Evolutionary conservation across 139 green algal species (phyloP).

Genomic region (Pedinophyceae sp.): DNA sequence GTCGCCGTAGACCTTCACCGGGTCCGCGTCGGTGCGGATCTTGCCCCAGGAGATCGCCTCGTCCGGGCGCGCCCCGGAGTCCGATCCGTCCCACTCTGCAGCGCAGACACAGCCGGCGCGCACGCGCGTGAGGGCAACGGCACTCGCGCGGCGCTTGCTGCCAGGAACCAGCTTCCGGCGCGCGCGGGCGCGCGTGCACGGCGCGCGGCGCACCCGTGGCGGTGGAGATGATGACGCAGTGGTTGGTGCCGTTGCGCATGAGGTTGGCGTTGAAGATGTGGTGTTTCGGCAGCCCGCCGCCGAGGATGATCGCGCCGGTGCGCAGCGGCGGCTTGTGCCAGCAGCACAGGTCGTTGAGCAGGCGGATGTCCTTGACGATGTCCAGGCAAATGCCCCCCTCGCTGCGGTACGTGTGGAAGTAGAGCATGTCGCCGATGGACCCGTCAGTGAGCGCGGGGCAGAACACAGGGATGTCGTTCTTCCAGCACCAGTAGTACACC

Average conservation of each 20-base stretch:
- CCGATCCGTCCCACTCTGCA: neutral
- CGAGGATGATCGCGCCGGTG: slow-evolving; percentile 79
- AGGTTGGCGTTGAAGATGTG: slow-evolving; percentile 98
- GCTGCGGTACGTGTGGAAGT: slow-evolving; percentile 86
- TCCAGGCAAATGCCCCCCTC: slow-evolving; percentile 43
- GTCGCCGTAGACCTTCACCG: slow-evolving; percentile 73
- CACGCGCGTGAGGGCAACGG: too few relatives aligned
- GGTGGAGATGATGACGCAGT: slow-evolving; percentile 34
- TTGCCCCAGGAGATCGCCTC: slow-evolving; percentile 97
- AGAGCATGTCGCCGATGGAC: slow-evolving; percentile 94
- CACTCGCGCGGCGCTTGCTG: too few relatives aligned
- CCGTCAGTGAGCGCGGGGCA: slow-evolving; percentile 91
- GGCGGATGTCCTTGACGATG: slow-evolving; percentile 59
- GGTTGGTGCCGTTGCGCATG: slow-evolving; percentile 96
- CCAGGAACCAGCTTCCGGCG: too few relatives aligned
- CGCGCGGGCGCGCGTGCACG: too few relatives aligned
- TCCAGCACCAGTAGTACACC: slow-evolving; percentile 76
- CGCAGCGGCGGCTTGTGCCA: slow-evolving; percentile 7
- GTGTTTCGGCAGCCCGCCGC: slow-evolving; percentile 90
- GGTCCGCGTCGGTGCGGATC: slow-evolving; percentile 68
- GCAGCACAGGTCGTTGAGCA: slow-evolving; percentile 70
- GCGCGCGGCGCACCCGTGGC: too few relatives aligned
- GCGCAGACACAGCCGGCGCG: too few relatives aligned
- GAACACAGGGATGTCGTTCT: slow-evolving; percentile 88
- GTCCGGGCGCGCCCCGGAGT: slow-evolving; percentile 64